Evolutionary conservation across 805 yeast species (phyloP).

Genomic region (Sungouiella blattae): DNA sequence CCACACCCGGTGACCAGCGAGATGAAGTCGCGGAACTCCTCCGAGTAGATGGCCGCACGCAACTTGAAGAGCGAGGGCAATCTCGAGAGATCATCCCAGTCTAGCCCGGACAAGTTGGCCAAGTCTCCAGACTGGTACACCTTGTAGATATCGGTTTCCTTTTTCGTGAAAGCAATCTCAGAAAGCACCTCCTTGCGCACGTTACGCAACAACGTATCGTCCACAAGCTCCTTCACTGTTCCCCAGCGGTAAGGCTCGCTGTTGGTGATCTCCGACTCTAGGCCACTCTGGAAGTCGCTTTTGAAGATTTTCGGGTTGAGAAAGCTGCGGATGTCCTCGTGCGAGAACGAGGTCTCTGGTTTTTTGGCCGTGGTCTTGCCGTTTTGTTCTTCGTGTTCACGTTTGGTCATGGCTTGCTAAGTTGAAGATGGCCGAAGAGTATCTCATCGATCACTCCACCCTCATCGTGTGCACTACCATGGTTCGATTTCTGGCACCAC

Average conservation of each 20-base stretch:
- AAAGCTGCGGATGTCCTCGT: slow-evolving; percentile 35
- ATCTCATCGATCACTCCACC: too few relatives aligned
- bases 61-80: slow-evolving; percentile 74
- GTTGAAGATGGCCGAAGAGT: too few relatives aligned
- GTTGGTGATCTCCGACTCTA: slow-evolving; percentile 43
- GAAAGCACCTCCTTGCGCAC: slow-evolving; percentile 82
- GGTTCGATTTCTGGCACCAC: too few relatives aligned
- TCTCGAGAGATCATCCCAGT: slow-evolving; percentile 67
- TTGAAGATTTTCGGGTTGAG: slow-evolving; percentile 52
- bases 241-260: slow-evolving; percentile 92
- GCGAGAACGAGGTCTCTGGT: slow-evolving; percentile 15
- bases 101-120: slow-evolving; percentile 85
- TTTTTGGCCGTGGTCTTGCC: slow-evolving; percentile 4
- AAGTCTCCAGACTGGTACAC: slow-evolving; percentile 88
- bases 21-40: slow-evolving; percentile 75
- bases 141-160: slow-evolving; percentile 96
- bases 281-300: slow-evolving; percentile 30
- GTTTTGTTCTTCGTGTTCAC: slow-evolving; percentile 5
- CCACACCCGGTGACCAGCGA: slow-evolving; percentile 83
- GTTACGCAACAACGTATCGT: slow-evolving; percentile 70
- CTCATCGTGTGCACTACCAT: too few relatives aligned
- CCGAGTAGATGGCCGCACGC: slow-evolving; percentile 84
- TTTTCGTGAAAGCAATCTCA: slow-evolving; percentile 85
- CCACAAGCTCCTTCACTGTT: slow-evolving; percentile 64
- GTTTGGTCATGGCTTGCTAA: slow-evolving; percentile 9